Evolutionary conservation across 2,329 filamentous ascomycete genomes (phyloP), one percentile per base, ranked within the genome.

Genomic region (Fusarium hostae): DNA sequence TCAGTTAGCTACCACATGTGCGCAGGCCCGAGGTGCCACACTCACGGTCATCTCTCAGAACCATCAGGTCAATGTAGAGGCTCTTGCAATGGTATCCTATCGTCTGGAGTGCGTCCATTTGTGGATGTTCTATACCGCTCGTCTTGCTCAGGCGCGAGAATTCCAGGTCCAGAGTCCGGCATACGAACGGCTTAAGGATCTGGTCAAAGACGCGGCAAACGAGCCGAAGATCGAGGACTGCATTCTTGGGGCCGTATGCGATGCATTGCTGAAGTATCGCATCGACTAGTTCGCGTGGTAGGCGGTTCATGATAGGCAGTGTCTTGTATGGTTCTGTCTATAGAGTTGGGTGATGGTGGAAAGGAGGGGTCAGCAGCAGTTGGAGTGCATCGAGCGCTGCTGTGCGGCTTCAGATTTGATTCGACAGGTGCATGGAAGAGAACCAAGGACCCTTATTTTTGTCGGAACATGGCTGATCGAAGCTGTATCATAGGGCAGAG

Each of bases 51-150:
- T 88, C 86, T 70, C 86, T 82, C 40, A 88, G 76, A 20, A 87
- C 81, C 84, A 86, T 87, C 75, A 88, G 77, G 72, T 88, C 86
- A 51, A 88, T 79, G 63, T 84, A 86, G 8, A 88, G 72, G 34
- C 84, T 83, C 70, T 83, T 83, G 79, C 84, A 86, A n/a, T 85
- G 78, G 34, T 81, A 80, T 5, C 84, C 85, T 54, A 86, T 80
- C 5, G 82, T 83, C 68, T 82, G 80, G n/a, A 87, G 75, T 10
- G 81, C 82, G 72, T 81, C 79, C n/a, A 81, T 65, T 55, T 81
- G 77, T 3, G 81, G 82, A 8, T 76, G 81, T 22, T 68, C 70
- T 20, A 75, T 70, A 35, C 70, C 77, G 71, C 77, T 81, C 54
- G 78, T 76, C 66, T 74, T 79, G 72, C 82, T 82, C 63, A 88